phyloP scores from a whole-genome alignment of 139 green algal species.

The Ettlia oleoabundans region DNA sequence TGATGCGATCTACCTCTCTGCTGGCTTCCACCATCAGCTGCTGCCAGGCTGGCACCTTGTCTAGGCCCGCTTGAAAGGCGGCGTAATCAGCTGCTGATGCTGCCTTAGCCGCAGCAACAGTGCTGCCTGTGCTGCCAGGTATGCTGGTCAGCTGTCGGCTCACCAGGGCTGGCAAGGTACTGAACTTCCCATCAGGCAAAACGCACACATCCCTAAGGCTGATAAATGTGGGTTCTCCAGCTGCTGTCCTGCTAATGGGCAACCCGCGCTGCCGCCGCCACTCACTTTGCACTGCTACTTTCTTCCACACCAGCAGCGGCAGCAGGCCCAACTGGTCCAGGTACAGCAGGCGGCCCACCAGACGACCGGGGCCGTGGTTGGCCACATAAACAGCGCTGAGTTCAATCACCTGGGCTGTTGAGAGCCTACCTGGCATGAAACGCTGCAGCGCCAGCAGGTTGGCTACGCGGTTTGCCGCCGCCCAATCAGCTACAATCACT shows the following conservation, averaged over 20 bases:
- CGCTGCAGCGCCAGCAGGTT: conserved; percentile 18
- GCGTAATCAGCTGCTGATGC: not conserved
- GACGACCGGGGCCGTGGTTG: too few species aligned
- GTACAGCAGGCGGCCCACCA: conserved; percentile 16
- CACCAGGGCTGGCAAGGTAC: not conserved
- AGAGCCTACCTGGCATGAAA: not conserved
- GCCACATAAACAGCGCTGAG: not conserved
- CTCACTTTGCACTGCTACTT: not conserved
- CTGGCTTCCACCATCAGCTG: not conserved
- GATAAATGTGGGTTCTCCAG: not conserved
- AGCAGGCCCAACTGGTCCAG: conserved; percentile 2
- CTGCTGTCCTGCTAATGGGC: not conserved
- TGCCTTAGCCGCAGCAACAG: too few species aligned
- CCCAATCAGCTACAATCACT: not conserved
- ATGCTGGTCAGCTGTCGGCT: too few species aligned
- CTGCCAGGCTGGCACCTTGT: not conserved
- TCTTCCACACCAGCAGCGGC: not conserved
- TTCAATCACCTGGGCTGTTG: not conserved
- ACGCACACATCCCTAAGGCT: not conserved
- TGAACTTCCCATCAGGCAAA: not conserved
- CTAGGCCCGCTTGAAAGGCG: not conserved
- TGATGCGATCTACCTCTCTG: not conserved
- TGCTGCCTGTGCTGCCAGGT: too few species aligned
- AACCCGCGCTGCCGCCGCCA: conserved; percentile 1
- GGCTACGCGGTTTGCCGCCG: not conserved